Base-by-base conservation (phyloP, 805 yeast genomes). In the Groenewaldozyma salmanticensis region DNA sequence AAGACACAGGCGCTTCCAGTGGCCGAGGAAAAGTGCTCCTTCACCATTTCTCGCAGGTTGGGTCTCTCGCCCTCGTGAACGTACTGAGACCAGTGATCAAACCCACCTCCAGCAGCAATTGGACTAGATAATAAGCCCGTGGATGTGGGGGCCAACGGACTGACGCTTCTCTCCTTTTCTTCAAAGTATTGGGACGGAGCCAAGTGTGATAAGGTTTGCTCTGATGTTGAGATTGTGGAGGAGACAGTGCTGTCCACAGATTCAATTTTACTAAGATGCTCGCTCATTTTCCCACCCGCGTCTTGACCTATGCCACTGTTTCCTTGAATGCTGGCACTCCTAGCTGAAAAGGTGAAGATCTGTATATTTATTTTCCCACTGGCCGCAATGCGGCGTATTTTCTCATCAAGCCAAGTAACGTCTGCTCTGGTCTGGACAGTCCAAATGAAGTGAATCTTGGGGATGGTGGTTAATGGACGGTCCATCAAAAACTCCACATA, bases 1-100 rank as follows among this genome's bases (percentile, higher is more conserved):
- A 77, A 63, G 33, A 77, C 68, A 1, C 73, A 73, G 31, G 71
- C 58, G 15, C 76, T 62, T 1, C 74, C 69, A 3, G 51, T 37
- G 2, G 70, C 59, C 27, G 60, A 59, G 5, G 58, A 39, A n/a
- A 63, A 52, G 42, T 68, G 71, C 4, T 59, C 43, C 5, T 52
- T 42, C 2, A 77, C 61, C 4, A 77, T 42, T 3, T 52, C 51
- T 1, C 58, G 58, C 33, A 77, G 44, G 38, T 63, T 53, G 1
- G 85, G 83, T 49, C 81, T 63, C 20, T 46, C 31, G 6, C 42
- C 42, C 9, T 27, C 33, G 21, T 11, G 20, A 18, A 39, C 31
- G 52, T 48, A 13, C 47, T 39, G 27, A 13, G 15, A 35, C 6
- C 15, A 9, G 9, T 35, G 31, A 20, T n/a, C 16, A 9, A 7